Percentiles rank a stretch among this genome's conserved stretches.
Evolutionary conservation across 1,284 basidiomycete species (phyloP).

Genomic region (Leucoagaricus sp.): DNA sequence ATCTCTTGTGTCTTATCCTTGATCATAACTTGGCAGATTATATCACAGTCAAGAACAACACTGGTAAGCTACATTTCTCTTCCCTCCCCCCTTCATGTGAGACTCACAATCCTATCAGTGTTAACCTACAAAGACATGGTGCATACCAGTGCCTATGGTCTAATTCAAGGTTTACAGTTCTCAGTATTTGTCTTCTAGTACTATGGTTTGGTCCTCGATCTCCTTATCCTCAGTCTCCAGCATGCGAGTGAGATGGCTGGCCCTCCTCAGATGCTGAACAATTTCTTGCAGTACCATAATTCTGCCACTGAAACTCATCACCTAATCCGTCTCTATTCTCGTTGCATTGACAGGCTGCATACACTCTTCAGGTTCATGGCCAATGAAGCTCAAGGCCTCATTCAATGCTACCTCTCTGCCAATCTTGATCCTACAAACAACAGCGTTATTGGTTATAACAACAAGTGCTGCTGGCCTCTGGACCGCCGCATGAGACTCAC

Average conservation of each 20-base stretch:
- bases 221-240: conserved; percentile 91
- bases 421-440: conserved; percentile 99
- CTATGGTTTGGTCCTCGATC: conserved; percentile 88
- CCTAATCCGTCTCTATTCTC: conserved; percentile 92
- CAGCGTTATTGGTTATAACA: conserved; percentile 99
- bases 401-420: conserved; percentile 95
- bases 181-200: conserved; percentile 98
- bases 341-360: conserved; percentile 92
- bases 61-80: conserved; percentile 41
- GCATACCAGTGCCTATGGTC: conserved; percentile 88
- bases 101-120: conserved; percentile 40
- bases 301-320: conserved; percentile 91
- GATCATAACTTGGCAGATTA: conserved; percentile 98
- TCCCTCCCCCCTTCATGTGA: background rate
- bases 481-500: conserved; percentile 99
- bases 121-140: conserved; percentile 95
- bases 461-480: conserved; percentile 98
- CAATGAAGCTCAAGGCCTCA: conserved; percentile 96
- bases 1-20: conserved; percentile 89
- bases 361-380: conserved; percentile 98
- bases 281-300: conserved; percentile 94
- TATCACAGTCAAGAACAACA: conserved; percentile 98
- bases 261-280: conserved; percentile 93
- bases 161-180: conserved; percentile 95
- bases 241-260: conserved; percentile 97